Evolutionary conservation across 345 rosid species (phyloP).

Genomic region (Ailanthus altissimus): DNA sequence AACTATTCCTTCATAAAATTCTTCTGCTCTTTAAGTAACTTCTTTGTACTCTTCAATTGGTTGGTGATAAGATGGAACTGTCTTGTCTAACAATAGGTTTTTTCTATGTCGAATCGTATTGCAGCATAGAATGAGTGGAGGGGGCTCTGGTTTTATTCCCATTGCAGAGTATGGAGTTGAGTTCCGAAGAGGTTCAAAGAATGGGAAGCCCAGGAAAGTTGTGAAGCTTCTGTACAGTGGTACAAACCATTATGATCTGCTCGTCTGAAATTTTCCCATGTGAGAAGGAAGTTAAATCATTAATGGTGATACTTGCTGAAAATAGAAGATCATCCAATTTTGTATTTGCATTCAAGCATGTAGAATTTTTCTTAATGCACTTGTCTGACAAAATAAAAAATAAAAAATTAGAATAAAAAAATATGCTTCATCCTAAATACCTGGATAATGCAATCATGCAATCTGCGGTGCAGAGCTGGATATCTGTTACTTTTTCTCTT

Average conservation of each 20-base stretch:
- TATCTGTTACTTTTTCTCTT: not conserved
- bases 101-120: not conserved
- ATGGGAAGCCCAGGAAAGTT: conserved; percentile 54
- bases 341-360: not conserved
- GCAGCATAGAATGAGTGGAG: conserved; percentile 63
- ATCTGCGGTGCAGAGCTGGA: not conserved
- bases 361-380: not conserved
- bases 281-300: not conserved
- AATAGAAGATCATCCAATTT: not conserved
- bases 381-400: not conserved
- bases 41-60: no score
- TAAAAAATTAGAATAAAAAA: not conserved
- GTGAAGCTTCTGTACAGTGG: conserved; percentile 89
- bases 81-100: not conserved
- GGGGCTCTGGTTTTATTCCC: conserved; percentile 75
- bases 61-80: no score
- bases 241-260: conserved; percentile 82
- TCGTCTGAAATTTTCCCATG: conserved; percentile 34
- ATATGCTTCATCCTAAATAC: not conserved
- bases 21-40: not conserved
- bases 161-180: conserved; percentile 81
- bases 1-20: not conserved
- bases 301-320: not conserved
- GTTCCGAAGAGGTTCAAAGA: conserved; percentile 52
- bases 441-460: not conserved